Base-by-base conservation (phyloP, 345 rosid genomes). In the Camelina hispida region DNA sequence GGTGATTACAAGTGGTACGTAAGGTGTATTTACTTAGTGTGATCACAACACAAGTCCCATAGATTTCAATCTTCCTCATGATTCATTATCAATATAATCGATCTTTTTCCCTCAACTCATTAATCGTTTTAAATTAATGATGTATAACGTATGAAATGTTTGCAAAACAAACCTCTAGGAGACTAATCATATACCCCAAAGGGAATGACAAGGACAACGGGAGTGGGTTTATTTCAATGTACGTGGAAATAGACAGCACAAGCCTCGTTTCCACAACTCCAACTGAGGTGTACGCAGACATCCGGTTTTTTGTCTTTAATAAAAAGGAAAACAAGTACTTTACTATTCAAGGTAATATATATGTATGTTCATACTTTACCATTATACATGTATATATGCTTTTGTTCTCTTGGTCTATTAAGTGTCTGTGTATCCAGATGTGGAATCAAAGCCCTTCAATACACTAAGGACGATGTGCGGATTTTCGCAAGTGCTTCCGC, bases 311-410 rank as follows among this genome's bases (percentile, higher is more conserved):
- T 3, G 3, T 71, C 25, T 71, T 34, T 11, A 71, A 71, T 12
- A 71, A 46, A 7, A 71, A 60, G 1, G 67, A 71, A 71, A 60
- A 60, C 48, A 60, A 59, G 22, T 71, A 71, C 48, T 35, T 60
- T 35, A 48, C 51, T 47, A 58, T 58, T 16, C 74, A 70, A 58
- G 66, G 74, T 69, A 54, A 20, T 20, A 23, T 23, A 23, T 23
- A 23, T 68, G 0, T 46, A 15, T 63, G 5, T 23, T 34, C 25
- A 18, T 40, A 16, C 17, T 2, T 25, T 25, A 25, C 28, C 4
- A 25, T 2, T 25, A 25, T 25, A 25, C 28, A 25, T 25, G 28
- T 25, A 3, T 25, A 25, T 25, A 2, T 25, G 28, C 28, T 25
- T 3, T 25, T 3, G 28, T 25, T 25, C 4, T 25, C 16, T 58